These are phyloP conservation scores for Leonotis leonurus DNA, from an alignment of 257 asterid species.

Conservation along the genomic window DNA sequence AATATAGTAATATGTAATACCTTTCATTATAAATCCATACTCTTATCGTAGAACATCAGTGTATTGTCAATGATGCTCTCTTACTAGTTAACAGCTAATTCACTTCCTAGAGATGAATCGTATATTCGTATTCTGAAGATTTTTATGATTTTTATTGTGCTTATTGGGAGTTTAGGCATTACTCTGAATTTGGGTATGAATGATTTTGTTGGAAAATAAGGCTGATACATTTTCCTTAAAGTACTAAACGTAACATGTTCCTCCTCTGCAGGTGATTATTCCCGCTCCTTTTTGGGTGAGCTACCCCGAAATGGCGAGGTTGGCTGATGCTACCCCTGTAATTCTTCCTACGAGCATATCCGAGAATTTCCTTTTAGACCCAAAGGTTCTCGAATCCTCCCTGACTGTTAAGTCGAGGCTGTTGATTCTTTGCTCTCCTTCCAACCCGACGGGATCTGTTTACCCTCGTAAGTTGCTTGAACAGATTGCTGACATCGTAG, in stretches of 20 bases:
- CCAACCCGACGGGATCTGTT: conserved; percentile 98
- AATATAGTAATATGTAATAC: too few relatives aligned
- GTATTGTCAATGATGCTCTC: too few relatives aligned
- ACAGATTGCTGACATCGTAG: conserved; percentile 80
- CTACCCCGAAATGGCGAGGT: conserved; percentile 95
- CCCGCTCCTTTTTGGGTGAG: conserved; percentile 99
- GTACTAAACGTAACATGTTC: background rate
- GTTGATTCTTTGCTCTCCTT: conserved; percentile 93
- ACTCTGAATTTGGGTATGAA: too few relatives aligned
- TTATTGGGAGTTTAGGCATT: background rate
- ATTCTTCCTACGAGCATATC: conserved; percentile 73
- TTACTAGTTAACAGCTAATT: too few relatives aligned
- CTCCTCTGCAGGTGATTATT: conserved; percentile 63
- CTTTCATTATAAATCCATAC: too few relatives aligned
- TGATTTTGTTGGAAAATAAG: too few relatives aligned
- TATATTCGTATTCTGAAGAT: background rate
- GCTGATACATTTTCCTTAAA: too few relatives aligned
- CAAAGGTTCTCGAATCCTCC: conserved; percentile 70
- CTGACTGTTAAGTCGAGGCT: conserved; percentile 78
- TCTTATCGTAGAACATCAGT: too few relatives aligned
- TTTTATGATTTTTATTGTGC: background rate
- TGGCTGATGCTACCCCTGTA: conserved; percentile 92
- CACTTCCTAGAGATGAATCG: background rate
- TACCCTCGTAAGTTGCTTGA: conserved; percentile 78
- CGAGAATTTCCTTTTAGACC: conserved; percentile 74